Evolutionary conservation across 768 basidiomycete species (phyloP).

Genomic region (Leccinum obscurum): DNA sequence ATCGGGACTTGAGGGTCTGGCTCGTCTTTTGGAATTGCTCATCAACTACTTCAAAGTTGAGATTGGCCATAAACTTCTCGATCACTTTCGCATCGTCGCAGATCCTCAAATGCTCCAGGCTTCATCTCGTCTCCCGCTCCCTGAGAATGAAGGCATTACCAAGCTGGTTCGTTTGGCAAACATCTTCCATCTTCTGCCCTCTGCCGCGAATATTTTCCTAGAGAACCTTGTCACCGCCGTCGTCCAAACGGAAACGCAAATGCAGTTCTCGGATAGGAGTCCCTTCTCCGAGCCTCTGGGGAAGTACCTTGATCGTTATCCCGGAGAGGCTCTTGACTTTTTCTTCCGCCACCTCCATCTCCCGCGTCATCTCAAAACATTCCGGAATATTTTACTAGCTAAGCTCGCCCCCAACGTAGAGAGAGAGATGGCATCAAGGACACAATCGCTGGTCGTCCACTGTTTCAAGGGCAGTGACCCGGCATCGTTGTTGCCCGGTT

Average conservation of each 20-base stretch:
- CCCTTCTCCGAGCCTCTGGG: slow-evolving; percentile 94
- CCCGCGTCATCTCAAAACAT: slow-evolving; percentile 77
- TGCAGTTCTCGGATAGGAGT: slow-evolving; percentile 86
- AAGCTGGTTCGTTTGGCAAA: slow-evolving; percentile 95
- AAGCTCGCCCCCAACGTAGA: slow-evolving; percentile 74
- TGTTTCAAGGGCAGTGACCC: slow-evolving; percentile 53
- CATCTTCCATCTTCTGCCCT: slow-evolving; percentile 94
- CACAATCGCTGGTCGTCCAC: slow-evolving; percentile 49
- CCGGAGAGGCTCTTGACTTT: slow-evolving; percentile 80
- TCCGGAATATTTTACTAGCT: slow-evolving; percentile 80
- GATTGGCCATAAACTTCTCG: slow-evolving; percentile 94
- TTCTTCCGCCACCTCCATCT: slow-evolving; percentile 79
- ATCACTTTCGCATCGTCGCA: slow-evolving; percentile 92
- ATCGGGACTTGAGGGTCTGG: slow-evolving; percentile 89
- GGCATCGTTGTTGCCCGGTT: slow-evolving; percentile 60
- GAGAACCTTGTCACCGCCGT: slow-evolving; percentile 83
- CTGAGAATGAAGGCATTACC: slow-evolving; percentile 88
- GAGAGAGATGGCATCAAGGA: slow-evolving; percentile 63
- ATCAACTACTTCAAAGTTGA: slow-evolving; percentile 99
- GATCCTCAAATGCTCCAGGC: slow-evolving; percentile 82
- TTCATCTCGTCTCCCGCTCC: slow-evolving; percentile 75
- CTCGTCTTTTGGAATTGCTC: slow-evolving; percentile 87
- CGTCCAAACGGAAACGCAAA: slow-evolving; percentile 87
- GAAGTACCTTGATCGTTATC: slow-evolving; percentile 89
- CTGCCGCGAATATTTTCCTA: slow-evolving; percentile 90